These are phyloP conservation scores for Kodamaea kaohsiungensis DNA, from an alignment of 805 yeast genomes.

Conservation along the genomic window DNA sequence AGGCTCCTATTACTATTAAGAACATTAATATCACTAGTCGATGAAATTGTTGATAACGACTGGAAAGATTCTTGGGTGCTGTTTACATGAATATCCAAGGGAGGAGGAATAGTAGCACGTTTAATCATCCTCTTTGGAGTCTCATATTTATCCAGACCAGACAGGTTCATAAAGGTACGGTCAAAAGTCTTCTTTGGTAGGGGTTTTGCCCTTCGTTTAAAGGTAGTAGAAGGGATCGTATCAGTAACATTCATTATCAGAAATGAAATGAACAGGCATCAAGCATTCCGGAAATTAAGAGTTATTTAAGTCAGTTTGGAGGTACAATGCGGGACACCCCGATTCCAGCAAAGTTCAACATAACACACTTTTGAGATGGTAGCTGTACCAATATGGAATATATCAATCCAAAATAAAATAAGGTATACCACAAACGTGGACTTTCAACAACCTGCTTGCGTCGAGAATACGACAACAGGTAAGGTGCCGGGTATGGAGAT, in stretches of 20 bases:
- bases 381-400: not conserved
- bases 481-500: not conserved
- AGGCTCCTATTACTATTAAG: not conserved
- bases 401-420: not conserved
- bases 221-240: constrained; percentile 1
- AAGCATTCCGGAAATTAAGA: not conserved
- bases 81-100: constrained; percentile 1
- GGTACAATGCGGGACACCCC: not conserved
- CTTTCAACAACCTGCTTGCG: not conserved
- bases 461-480: not conserved
- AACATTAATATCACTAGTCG: not conserved
- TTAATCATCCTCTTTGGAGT: constrained; percentile 8
- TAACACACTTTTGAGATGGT: not conserved
- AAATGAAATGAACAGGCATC: not conserved
- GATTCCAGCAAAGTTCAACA: not conserved
- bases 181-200: not conserved
- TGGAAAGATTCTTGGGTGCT: not conserved
- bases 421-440: not conserved
- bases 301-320: not conserved
- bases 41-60: not conserved
- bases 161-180: not conserved
- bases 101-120: constrained; percentile 11
- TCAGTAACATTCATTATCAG: constrained; percentile 1
- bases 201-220: constrained; percentile 2
- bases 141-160: not conserved